Evolutionary conservation across 345 rosid genomes (phyloP), one percentile per base, ranked within the genome.

Genomic region (Bruguiera sexangula): DNA sequence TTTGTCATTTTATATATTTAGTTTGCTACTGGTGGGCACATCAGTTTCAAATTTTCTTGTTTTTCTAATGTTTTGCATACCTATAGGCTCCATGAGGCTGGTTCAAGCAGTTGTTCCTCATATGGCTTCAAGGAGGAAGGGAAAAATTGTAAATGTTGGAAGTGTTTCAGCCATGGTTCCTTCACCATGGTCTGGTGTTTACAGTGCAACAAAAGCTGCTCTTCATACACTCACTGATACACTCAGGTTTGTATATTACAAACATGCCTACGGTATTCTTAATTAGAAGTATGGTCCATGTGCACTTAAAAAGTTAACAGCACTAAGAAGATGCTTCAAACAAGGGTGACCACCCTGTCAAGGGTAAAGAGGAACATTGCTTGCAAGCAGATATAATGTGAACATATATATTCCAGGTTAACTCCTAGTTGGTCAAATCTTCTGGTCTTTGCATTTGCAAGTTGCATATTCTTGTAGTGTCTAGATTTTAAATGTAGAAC

Each of bases 21-120:
- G 30, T 58, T 29, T 11, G 20, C 30, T 30, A 24, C 2, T 61
- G 29, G 3, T 32, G 21, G 24, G 69, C 48, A 16, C 46, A 32
- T 48, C 6, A 43, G 60, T 48, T 20, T 0, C 4, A 32, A 0
- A 31, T 30, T 37, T 48, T 39, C 22, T 34, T 60, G 2, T 6
- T 32, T 31, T 27, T 19, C 26, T 39, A 46, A 65, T 54, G 3
- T 50, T 18, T n/a, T 22, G 9, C 16, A 15, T 5, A 5, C 16
- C 15, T 72, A 69, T 60, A 91, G 96, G 98, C 75, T 43, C 96
- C 10, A 74, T 89, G 79, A 89, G 98, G 76, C 50, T 94, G 85
- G 81, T 91, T 67, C 98, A 91, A 82, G 90, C 93, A 61, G 96
- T 87, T 58, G 90, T 85, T 24, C 95, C 95, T 69, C 92, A 86